Base-by-base conservation (phyloP, 2,329 filamentous ascomycete genomes). In the Waltergamsia citrina region DNA sequence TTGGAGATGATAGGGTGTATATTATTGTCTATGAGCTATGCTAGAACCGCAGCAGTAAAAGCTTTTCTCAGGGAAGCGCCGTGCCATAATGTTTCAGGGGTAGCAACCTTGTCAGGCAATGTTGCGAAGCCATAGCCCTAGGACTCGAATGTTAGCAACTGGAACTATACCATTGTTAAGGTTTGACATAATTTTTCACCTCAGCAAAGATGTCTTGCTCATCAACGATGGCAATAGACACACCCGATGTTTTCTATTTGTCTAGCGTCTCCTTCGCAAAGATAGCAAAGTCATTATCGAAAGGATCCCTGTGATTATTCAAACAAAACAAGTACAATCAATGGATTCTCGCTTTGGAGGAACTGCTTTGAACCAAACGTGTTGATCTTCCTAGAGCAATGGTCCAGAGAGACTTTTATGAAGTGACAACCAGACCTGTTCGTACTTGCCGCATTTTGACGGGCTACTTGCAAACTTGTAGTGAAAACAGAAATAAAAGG, bases 41-140 rank as follows among this genome's bases (percentile, higher is more conserved):
- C 47, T 3, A 78, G 47, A 0, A 60, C 56, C 1, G 69, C 69
- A 2, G 66, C 62, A 0, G 64, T 67, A 30, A 72, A 62, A 3
- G 69, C 65, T 46, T 78, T 78, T 15, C 69, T 73, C 2, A 63
- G 74, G 27, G 69, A 74, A 3, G 63, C 74, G 3, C 58, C 60
- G 38, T 68, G 71, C 52, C 69, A 77, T 3, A 77, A 54, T 0
- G 71, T 75, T 20, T 66, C 53, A 38, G 33, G 56, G 45, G 43
- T 61, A 39, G 40, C 65, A 50, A 40, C 60, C 54, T 21, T 57
- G 57, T 62, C 65, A 39, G 41, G 52, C 12, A 53, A 19, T 0
- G 43, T 50, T 11, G 52, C 47, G 18, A 40, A 42, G 4, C 53
- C 52, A 26, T 50, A 55, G 12, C 45, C 48, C 52, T 55, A 11